Evolutionary conservation across 768 basidiomycete species (phyloP), one percentile per base, ranked within the genome.

Genomic region (Rhodotorula diobovata): DNA sequence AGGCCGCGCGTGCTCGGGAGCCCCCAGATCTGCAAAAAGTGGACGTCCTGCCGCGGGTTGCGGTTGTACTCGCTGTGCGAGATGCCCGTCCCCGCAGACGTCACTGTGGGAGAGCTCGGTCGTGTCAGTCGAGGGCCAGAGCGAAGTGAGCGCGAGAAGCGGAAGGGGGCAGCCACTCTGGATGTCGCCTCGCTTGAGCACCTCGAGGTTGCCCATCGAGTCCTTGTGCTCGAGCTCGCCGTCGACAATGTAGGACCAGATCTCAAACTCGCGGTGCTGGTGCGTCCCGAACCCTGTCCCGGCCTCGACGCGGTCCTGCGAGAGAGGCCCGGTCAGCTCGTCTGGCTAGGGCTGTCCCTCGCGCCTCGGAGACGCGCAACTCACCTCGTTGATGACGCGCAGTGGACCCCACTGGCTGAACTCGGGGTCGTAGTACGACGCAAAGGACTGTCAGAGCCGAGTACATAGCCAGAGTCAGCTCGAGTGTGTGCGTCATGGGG

Each of bases 41-140:
- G 51, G 37, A 76, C 70, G 32, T 73, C 45, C 68, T 66, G 66
- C 68, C 54, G 81, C 80, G 70, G 67, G 32, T 80, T 67, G 30
- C 86, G 85, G 77, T 88, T 84, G 77, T 85, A 85, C 75, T 89
- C 88, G 41, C 88, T 88, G 80, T 97, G 94, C 0, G 87, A 84
- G 77, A 97, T 95, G 8, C 95, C 95, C 0, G 89, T 93, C 18
- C 94, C 94, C 0, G 94, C 87, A 2, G 89, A 91, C 4, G 93
- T 75, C 73, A 70, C 72, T 68, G 54, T 30, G 34, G 9, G 46
- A 4, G 16, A 14, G 11, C 1, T 1, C 34, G 30, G 41, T 14
- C 1, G n/a, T 35, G 35, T 57, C 30, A 12, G 9, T 35, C 9
- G 46, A 7, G 23, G 11, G 15, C 21, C 45, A 25, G 35, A 37